Evolutionary conservation across 805 yeast species (phyloP).

Genomic region (Lipomyces sp.): DNA sequence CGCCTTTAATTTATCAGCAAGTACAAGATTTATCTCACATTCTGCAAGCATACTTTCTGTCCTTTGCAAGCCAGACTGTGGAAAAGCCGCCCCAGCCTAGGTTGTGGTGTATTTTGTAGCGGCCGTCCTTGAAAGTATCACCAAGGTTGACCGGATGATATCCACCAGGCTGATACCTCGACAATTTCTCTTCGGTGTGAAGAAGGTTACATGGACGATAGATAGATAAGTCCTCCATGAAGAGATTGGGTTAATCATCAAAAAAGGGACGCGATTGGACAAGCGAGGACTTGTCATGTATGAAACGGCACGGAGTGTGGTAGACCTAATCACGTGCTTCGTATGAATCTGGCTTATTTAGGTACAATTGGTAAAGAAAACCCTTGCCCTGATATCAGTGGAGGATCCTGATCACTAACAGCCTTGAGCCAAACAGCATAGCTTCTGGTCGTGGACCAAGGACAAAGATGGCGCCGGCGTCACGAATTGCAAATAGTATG

Average conservation of each 20-base stretch:
- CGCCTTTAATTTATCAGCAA: not conserved
- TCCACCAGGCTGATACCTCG: not conserved
- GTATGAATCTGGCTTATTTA: too few relatives aligned
- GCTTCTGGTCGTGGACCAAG: not conserved
- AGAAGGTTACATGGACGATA: not conserved
- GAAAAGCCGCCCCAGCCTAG: conserved; percentile 98
- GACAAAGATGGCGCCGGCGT: not conserved
- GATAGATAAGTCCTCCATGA: not conserved
- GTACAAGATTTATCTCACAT: not conserved
- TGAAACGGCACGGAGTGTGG: too few relatives aligned
- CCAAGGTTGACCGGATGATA: conserved; percentile 93
- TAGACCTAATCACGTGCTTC: too few relatives aligned
- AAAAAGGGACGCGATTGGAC: too few relatives aligned
- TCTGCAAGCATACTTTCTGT: conserved; percentile 36
- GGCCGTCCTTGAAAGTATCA: conserved; percentile 74
- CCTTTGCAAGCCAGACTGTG: conserved; percentile 87
- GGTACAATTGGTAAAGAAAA: too few relatives aligned
- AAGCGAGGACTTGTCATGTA: too few relatives aligned
- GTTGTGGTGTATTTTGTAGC: conserved; percentile 80
- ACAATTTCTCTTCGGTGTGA: conserved; percentile 41
- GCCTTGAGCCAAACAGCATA: too few relatives aligned
- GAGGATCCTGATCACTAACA: too few relatives aligned
- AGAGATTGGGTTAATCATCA: not conserved
- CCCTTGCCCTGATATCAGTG: too few relatives aligned
- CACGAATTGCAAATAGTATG: not conserved